Percentiles rank a stretch among this genome's conserved stretches.
Evolutionary conservation across 1,284 basidiomycete species (phyloP).

Genomic region (Sporisorium scitamineum): DNA sequence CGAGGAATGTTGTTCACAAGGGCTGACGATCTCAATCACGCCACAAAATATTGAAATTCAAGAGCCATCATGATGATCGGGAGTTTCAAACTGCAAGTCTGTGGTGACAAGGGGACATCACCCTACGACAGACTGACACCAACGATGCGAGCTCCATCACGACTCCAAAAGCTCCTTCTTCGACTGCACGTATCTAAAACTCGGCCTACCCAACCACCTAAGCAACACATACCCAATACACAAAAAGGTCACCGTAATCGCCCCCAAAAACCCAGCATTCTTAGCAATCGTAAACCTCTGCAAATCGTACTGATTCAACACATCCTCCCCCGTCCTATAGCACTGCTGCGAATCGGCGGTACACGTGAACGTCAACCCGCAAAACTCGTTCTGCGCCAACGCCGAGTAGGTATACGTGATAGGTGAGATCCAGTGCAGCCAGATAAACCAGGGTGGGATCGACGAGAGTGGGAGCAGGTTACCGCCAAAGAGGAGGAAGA

Average conservation of each 20-base stretch:
- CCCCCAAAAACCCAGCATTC: constrained; percentile 51
- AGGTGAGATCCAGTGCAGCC: constrained; percentile 55
- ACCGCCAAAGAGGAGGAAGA: constrained; percentile 57
- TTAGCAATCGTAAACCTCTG: constrained; percentile 52
- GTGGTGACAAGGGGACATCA: no score
- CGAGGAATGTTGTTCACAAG: constrained; percentile 1
- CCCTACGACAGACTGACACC: no score
- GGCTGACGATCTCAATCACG: not conserved
- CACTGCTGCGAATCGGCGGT: constrained; percentile 37
- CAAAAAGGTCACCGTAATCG: constrained; percentile 43
- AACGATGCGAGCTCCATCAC: no score
- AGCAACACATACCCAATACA: constrained; percentile 42
- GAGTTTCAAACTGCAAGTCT: no score
- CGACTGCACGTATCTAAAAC: constrained; percentile 39
- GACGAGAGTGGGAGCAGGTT: constrained; percentile 48
- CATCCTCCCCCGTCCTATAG: constrained; percentile 51
- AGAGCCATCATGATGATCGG: no score
- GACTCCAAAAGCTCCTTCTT: constrained; percentile 13
- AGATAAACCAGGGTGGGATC: constrained; percentile 57
- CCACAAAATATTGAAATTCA: no score
- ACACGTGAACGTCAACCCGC: constrained; percentile 33
- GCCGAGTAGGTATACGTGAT: constrained; percentile 58
- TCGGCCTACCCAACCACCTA: constrained; percentile 30
- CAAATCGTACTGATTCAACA: constrained; percentile 53
- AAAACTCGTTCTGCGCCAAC: constrained; percentile 53